Evolutionary conservation across 2,329 filamentous ascomycete species (phyloP), one percentile per base, ranked within the genome.

Genomic region (Colletotrichum plurivorum): DNA sequence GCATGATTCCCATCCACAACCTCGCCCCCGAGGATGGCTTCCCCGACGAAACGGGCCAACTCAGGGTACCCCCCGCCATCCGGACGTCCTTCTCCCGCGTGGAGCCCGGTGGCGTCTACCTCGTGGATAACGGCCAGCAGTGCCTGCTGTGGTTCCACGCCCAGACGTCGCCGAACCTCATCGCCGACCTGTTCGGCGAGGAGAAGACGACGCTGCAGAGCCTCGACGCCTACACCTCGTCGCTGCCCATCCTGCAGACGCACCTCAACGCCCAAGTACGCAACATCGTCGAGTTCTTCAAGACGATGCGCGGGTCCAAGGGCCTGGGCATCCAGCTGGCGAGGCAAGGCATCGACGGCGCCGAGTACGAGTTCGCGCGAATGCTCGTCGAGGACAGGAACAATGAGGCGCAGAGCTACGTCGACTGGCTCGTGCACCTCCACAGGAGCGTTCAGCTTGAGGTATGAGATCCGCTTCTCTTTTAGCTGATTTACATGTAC

Each of bases 351-450:
- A 86, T 98, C 4, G 96, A 99, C 76, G 96, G 96, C 1, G 94
- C 95, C 3, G 96, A 99, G 80, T 98, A 94, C 76, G 96, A 99
- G 80, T 99, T 98, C 84, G 96, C 96, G 8, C 87, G 95, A 61
- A 85, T 97, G 81, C 81, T 99, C 73, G 90, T 97, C 39, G 96
- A 99, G 82, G 96, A 99, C 78, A 89, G 96, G 73, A 98, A 98
- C 80, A 97, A 97, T 74, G 96, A 99, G 83, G 96, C 96, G 43
- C 95, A 97, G 82, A 97, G 93, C 78, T 99, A 98, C 81, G 96
- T 98, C 41, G 96, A 99, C 82, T 99, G 96, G 96, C 85, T 99
- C 76, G 96, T 99, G 67, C 93, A 97, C 80, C 88, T 98, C 71
- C 96, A 99, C 82, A 92, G 95, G 75, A 91, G 93, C 73, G 96